Percentiles rank a stretch among this genome's conserved stretches.
These are phyloP conservation scores for Trichoderma guizhouense DNA, from an alignment of 2,329 filamentous ascomycete species.

Conservation along the genomic window DNA sequence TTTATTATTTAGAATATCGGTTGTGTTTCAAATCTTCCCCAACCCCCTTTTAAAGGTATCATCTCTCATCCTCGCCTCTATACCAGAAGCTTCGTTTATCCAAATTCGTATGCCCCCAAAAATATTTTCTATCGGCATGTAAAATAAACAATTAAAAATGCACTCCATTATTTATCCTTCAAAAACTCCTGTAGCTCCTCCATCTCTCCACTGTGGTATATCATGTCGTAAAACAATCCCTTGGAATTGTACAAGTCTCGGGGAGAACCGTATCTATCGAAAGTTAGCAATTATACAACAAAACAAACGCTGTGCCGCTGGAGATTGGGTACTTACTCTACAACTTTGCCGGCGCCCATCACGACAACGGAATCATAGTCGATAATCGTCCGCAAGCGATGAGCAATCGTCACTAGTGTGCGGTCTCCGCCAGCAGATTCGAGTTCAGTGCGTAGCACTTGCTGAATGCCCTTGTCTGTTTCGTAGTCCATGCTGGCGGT, in stretches of 20 bases:
- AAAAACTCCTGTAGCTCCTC: constrained; percentile 41
- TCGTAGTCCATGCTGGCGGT: constrained; percentile 59
- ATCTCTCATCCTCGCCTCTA: background rate
- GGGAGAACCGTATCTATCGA: constrained; percentile 43
- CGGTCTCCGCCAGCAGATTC: constrained; percentile 41
- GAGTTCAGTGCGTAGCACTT: constrained; percentile 49
- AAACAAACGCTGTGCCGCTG: background rate
- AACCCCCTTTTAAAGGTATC: background rate
- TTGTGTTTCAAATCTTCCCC: background rate
- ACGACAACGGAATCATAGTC: constrained; percentile 59
- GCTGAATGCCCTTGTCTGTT: constrained; percentile 54
- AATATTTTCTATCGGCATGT: background rate
- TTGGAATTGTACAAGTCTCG: constrained; percentile 43
- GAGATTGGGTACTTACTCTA: constrained; percentile 42
- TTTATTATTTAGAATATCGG: background rate
- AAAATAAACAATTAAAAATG: background rate
- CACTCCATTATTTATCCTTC: constrained; percentile 18
- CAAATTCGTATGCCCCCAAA: background rate
- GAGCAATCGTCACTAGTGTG: constrained; percentile 57
- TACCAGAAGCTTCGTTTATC: background rate
- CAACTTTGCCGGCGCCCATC: constrained; percentile 50
- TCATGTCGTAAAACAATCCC: constrained; percentile 53
- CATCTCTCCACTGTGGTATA: constrained; percentile 52
- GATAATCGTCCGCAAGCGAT: constrained; percentile 56
- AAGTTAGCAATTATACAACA: background rate